Percentiles rank a stretch among this genome's conserved stretches.
Evolutionary conservation across 768 basidiomycete species (phyloP).

Genomic region (Agrocybe pediades): DNA sequence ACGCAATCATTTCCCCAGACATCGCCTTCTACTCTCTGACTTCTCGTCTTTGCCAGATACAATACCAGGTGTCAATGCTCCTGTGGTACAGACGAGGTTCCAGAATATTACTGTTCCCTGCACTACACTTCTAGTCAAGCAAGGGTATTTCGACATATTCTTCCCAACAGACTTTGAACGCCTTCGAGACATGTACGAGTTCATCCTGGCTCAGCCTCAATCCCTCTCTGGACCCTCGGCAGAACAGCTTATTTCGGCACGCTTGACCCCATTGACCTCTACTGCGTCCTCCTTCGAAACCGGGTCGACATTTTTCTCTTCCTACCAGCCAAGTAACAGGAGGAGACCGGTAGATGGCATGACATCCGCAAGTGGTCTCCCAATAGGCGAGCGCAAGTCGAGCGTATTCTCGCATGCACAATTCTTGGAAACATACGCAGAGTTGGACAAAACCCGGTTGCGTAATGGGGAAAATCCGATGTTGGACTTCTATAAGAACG

Average conservation of each 20-base stretch:
- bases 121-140: constrained; percentile 87
- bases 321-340: constrained; percentile 56
- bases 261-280: constrained; percentile 54
- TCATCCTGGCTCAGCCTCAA: constrained; percentile 65
- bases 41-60: constrained; percentile 88
- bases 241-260: constrained; percentile 34
- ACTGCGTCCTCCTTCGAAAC: constrained; percentile 51
- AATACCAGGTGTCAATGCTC: constrained; percentile 74
- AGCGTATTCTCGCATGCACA: constrained; percentile 87
- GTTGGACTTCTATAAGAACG: constrained; percentile 89
- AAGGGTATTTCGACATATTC: constrained; percentile 98
- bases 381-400: constrained; percentile 80
- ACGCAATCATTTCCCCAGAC: constrained; percentile 82
- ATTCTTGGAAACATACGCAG: constrained; percentile 86
- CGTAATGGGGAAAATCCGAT: constrained; percentile 87
- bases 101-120: constrained; percentile 86
- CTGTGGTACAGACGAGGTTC: constrained; percentile 95
- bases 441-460: constrained; percentile 68
- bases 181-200: constrained; percentile 89
- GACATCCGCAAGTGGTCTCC: constrained; percentile 71
- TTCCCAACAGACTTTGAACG: constrained; percentile 92
- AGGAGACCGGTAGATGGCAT: constrained; percentile 72
- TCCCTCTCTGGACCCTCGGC: constrained; percentile 17
- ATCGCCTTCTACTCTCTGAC: constrained; percentile 93
- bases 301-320: constrained; percentile 73